phyloP scores from a whole-genome alignment of 2,329 filamentous ascomycete species.

The Pestalotiopsis sp. region DNA sequence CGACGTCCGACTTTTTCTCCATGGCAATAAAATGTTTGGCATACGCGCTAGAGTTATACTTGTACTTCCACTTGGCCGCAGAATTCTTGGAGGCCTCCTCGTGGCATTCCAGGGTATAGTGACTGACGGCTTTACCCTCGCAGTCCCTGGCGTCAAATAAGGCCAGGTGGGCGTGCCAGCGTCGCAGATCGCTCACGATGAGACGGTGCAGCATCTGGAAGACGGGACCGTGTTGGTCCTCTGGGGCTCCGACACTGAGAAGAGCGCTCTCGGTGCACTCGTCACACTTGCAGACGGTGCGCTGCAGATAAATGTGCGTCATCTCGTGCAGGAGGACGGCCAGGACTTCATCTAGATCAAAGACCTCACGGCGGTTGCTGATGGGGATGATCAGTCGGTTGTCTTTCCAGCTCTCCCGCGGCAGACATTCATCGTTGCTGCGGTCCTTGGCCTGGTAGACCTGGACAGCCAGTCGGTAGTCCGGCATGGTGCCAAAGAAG shows the following conservation, averaged over 20 bases:
- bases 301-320: slow-evolving; percentile 17
- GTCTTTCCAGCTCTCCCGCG: not conserved
- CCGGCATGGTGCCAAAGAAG: slow-evolving; percentile 16
- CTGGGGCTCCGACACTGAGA: slow-evolving; percentile 16
- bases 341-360: slow-evolving; percentile 9
- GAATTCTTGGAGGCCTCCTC: not conserved
- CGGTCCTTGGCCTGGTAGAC: not conserved
- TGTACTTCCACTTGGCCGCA: not conserved
- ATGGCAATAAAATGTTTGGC: not conserved
- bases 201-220: slow-evolving; percentile 23
- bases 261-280: slow-evolving; percentile 12
- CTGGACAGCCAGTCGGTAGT: not conserved
- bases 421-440: not conserved
- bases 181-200: slow-evolving; percentile 19
- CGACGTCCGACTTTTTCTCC: not conserved
- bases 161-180: slow-evolving; percentile 16
- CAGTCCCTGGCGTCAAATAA: slow-evolving; percentile 19
- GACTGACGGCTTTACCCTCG: slow-evolving; percentile 14
- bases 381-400: not conserved
- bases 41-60: not conserved
- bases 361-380: not conserved
- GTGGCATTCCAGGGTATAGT: not conserved
- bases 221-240: slow-evolving; percentile 19
- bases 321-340: slow-evolving; percentile 21
- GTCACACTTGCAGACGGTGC: slow-evolving; percentile 17